These are phyloP conservation scores for Scutellaria minor DNA, from an alignment of 257 asterid species.

Conservation along the genomic window DNA sequence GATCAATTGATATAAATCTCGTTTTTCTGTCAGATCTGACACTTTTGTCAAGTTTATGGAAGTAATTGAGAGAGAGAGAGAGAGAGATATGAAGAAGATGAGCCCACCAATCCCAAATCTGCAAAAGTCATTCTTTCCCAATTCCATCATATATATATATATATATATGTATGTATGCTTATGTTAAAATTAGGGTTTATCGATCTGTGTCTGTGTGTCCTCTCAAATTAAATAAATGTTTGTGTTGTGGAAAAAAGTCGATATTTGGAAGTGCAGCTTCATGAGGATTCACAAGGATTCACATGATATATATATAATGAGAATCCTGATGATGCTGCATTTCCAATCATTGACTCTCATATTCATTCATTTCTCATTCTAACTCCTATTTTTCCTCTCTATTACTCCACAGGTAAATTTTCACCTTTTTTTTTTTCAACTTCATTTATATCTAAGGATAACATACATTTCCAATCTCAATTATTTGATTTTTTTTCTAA, in stretches of 20 bases:
- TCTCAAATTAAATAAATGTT: no score
- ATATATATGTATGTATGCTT: no score
- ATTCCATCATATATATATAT: no score
- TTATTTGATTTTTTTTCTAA: no score
- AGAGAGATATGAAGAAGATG: not conserved
- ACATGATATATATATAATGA: not conserved
- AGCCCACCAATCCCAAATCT: no score
- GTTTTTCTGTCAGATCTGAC: not conserved
- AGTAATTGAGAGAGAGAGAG: no score
- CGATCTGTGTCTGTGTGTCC: no score
- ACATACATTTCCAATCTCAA: no score
- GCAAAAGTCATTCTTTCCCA: not conserved
- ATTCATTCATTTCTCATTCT: not conserved
- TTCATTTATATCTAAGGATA: no score
- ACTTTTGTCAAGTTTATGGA: no score
- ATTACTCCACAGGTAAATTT: not conserved
- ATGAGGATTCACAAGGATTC: slow-evolving; percentile 38
- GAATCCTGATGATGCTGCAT: slow-evolving; percentile 41
- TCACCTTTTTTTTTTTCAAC: no score
- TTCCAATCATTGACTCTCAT: slow-evolving; percentile 20
- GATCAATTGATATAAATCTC: not conserved
- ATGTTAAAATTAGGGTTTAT: slow-evolving; percentile 21
- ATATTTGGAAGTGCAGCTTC: slow-evolving; percentile 27
- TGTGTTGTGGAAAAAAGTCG: not conserved
- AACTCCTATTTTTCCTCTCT: not conserved